Conservation (phyloP, 73 alveolate genomes). For the Symbiodinium pilosum region DNA sequence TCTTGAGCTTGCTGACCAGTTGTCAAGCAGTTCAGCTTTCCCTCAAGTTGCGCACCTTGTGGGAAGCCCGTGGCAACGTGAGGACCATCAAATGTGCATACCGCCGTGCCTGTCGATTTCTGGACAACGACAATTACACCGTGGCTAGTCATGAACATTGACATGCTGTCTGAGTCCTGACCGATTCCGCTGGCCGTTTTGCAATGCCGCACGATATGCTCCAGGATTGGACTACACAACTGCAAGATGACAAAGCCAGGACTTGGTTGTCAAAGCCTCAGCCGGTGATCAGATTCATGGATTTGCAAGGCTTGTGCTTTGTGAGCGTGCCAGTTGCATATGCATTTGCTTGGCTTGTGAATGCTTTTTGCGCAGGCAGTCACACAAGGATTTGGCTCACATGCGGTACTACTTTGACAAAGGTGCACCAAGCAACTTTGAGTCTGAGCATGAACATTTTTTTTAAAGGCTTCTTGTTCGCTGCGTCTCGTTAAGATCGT, state of each 20-base stretch:
- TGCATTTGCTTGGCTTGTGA: too few relatives aligned
- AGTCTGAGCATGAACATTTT: too few relatives aligned
- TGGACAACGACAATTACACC: constrained; percentile 81
- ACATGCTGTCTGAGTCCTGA: neutral
- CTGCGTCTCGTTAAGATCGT: neutral
- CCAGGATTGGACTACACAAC: constrained; percentile 46
- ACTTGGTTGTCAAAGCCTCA: constrained; percentile 23
- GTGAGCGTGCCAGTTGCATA: too few relatives aligned
- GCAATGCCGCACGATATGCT: neutral
- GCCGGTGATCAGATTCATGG: neutral
- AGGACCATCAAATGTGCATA: constrained; percentile 90
- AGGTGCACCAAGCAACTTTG: neutral
- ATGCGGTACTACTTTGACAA: constrained; percentile 55
- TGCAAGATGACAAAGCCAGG: constrained; percentile 32
- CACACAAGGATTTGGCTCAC: constrained; percentile 38
- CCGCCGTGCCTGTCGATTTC: constrained; percentile 56
- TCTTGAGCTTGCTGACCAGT: neutral
- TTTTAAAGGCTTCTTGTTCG: too few relatives aligned
- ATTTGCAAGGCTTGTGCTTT: too few relatives aligned
- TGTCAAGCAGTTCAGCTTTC: neutral
- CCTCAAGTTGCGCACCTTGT: too few relatives aligned
- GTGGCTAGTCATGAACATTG: neutral
- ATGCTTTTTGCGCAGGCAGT: too few relatives aligned
- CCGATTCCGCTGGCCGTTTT: neutral
- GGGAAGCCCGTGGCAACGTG: too few relatives aligned